Base-by-base conservation (phyloP, 768 basidiomycete species). In the Xerocomellus dryophilus region DNA sequence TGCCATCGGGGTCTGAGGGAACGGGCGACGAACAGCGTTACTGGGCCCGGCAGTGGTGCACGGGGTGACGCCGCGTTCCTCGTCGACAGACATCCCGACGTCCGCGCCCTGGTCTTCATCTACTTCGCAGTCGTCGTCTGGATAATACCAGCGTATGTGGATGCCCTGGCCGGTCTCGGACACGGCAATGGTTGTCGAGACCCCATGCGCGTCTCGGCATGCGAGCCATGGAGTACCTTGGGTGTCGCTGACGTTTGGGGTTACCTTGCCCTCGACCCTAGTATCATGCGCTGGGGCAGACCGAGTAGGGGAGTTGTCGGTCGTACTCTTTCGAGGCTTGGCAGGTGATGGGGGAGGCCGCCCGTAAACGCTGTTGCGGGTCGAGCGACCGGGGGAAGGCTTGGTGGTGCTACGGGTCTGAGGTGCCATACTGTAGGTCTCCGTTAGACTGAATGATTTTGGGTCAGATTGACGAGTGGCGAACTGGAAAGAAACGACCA, bases 341-440 rank as follows among this genome's bases (percentile, higher is more conserved):
- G 42, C 35, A 17, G 49, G 51, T 20, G 57, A 48, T 21, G 47
- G 47, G 2, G 53, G 40, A 11, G 57, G 32, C 3, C 66, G 46
- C n/a, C 63, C 62, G n/a, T 54, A 60, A 4, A 58, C 27, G 43
- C 65, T 67, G 27, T 69, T 69, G 51, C 59, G 59, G 4, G 67
- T 62, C 4, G 31, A 23, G 46, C 63, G 60, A 38, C 59, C 57
- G 0, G 62, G 56, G 4, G 63, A 60, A 21, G 38, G 1, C 31
- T 57, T 68, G 39, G 46, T 14, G n/a, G 52, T 15, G 29, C 58
- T 68, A 18, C 63, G 61, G 0, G 67, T 67, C 42, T 56, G 62
- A 36, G 67, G 68, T n/a, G 67, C 53, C 67, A 69, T 69, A 27
- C 10, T 41, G 35, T 45, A 29, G 2, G 50, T 54, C 8, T 6